Conservation (phyloP, 805 yeast species). For the Ogataea kodamae region DNA sequence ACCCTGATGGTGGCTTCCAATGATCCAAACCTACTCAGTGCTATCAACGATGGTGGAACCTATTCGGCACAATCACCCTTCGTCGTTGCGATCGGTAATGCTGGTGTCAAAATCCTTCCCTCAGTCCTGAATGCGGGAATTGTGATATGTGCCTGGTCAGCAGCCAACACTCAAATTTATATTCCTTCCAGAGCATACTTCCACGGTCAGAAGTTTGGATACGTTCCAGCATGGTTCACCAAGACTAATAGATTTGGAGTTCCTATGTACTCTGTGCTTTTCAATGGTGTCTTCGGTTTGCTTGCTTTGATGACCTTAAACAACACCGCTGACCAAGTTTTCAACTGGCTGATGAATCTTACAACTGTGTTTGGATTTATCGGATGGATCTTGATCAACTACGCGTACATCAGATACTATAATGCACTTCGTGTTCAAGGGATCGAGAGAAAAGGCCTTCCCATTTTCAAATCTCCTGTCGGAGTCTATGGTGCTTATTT, state of each 20-base stretch:
- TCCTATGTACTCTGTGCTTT: slow-evolving; percentile 54
- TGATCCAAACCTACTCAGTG: slow-evolving; percentile 40
- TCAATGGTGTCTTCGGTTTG: slow-evolving; percentile 60
- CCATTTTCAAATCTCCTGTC: slow-evolving; percentile 61
- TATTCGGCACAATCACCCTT: slow-evolving; percentile 64
- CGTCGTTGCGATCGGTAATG: slow-evolving; percentile 64
- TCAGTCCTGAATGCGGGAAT: slow-evolving; percentile 71
- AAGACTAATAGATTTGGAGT: slow-evolving; percentile 55
- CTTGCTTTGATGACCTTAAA: slow-evolving; percentile 60
- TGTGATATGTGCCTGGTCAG: slow-evolving; percentile 64
- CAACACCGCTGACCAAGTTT: slow-evolving; percentile 52
- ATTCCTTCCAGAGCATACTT: slow-evolving; percentile 67
- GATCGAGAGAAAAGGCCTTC: slow-evolving; percentile 63
- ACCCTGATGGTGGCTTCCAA: slow-evolving; percentile 69
- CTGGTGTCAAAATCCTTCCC: slow-evolving; percentile 65
- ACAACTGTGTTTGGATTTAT: slow-evolving; percentile 76
- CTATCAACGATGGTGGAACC: slow-evolving; percentile 35
- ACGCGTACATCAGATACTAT: slow-evolving; percentile 70
- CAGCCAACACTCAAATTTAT: slow-evolving; percentile 74
- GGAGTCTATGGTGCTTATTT: slow-evolving; percentile 71
- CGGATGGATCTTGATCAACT: slow-evolving; percentile 65
- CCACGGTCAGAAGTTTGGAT: slow-evolving; percentile 56
- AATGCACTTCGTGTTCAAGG: slow-evolving; percentile 57
- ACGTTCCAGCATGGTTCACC: slow-evolving; percentile 53
- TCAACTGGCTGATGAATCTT: slow-evolving; percentile 70